Base-by-base conservation (phyloP, 345 rosid species). In the Salix koriyanagi region DNA sequence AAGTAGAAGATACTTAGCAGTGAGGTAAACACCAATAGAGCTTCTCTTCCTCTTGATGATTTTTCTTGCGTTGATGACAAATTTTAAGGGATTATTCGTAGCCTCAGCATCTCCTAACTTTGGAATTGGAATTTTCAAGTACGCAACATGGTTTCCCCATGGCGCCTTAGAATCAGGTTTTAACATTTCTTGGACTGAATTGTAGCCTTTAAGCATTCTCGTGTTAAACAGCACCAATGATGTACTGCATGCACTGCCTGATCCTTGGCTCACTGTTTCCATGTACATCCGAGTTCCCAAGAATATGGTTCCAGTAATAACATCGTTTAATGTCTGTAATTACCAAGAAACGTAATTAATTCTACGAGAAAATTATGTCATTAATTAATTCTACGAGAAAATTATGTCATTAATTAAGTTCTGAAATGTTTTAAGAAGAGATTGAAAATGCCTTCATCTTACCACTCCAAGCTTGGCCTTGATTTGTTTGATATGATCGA, bases 221-320 rank as follows among this genome's bases (percentile, higher is more conserved):
- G 92, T 89, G 65, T 87, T 89, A 11, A 89, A 81, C 75, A 84
- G n/a, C 64, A 87, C 89, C 26, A 89, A 13, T 15, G 90, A 87
- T 4, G 89, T 84, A 2, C 83, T 65, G 4, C 76, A 19, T 48
- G 72, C 79, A 16, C 74, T 72, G 8, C 75, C 60, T 5, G 79
- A 76, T 36, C 80, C 77, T 12, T 65, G 19, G 21, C 75, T 69
- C 34, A 67, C 69, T 25, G 46, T 66, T 79, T 79, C 79, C 89
- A 87, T 87, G 85, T 85, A 89, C 18, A 84, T 23, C 67, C 88
- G 83, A 44, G 81, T 70, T 23, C 88, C 90, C 2, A 82, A 36
- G 84, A 87, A 85, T 44, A 89, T 83, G 36, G 69, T 66, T 21
- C 92, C 92, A 1, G 81, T 36, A 2, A 89, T 81, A 15, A 87